Evolutionary conservation across 129 eudicot genomes (phyloP).

Genomic region (Sambucus nigra): DNA sequence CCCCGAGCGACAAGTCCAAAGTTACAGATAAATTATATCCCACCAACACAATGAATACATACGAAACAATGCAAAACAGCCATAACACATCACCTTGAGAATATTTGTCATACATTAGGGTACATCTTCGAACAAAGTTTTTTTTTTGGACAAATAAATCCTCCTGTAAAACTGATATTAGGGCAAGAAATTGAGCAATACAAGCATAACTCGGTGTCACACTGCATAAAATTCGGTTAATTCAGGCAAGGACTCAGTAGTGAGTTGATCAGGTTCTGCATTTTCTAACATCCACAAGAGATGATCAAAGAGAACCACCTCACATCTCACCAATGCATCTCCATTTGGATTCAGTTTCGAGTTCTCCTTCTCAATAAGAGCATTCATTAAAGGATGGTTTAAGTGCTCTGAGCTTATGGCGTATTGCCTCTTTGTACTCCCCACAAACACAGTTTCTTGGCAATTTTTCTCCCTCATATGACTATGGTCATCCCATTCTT

Average conservation of each 20-base stretch:
- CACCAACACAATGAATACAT: no score
- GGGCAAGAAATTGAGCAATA: no score
- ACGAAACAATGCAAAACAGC: no score
- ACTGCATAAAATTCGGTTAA: slow-evolving; percentile 5
- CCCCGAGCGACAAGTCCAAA: no score
- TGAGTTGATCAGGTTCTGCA: slow-evolving; percentile 9
- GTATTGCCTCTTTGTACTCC: slow-evolving; percentile 35
- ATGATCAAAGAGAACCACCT: slow-evolving; percentile 46
- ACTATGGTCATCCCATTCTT: slow-evolving; percentile 4
- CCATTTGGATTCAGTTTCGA: slow-evolving; percentile 32
- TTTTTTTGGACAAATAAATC: no score
- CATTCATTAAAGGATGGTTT: slow-evolving; percentile 37
- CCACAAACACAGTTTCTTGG: slow-evolving; percentile 30
- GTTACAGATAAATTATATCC: no score
- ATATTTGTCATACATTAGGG: no score
- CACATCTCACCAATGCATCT: slow-evolving; percentile 27
- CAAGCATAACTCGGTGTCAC: no score
- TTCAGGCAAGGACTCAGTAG: background rate
- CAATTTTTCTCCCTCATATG: slow-evolving; percentile 18
- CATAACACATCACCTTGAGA: no score
- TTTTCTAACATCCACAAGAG: slow-evolving; percentile 50
- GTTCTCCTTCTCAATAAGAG: slow-evolving; percentile 25
- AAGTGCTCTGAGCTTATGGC: slow-evolving; percentile 32
- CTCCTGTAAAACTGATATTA: no score
- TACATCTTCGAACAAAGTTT: no score